These are phyloP conservation scores for Pulveroboletus frians DNA, from an alignment of 768 basidiomycete species.

Conservation along the genomic window DNA sequence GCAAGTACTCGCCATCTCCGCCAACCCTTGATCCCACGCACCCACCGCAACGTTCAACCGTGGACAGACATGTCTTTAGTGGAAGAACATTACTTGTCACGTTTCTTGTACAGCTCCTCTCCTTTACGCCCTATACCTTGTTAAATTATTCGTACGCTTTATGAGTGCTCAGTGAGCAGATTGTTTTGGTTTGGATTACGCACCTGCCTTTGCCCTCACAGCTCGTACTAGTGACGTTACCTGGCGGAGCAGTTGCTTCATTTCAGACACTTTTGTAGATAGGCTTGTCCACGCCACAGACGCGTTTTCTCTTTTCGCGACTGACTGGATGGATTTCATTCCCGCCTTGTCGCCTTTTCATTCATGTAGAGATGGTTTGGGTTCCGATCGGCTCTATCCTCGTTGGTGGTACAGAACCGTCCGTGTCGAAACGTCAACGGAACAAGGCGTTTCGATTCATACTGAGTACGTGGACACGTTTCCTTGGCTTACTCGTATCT, in stretches of 20 bases:
- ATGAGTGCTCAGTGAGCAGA: too few species aligned
- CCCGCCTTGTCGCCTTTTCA: slow-evolving; percentile 9
- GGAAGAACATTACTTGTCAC: neutral
- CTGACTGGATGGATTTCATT: slow-evolving; percentile 10
- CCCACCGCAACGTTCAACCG: too few species aligned
- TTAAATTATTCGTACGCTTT: slow-evolving; percentile 7
- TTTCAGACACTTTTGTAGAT: too few species aligned
- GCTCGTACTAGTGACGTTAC: neutral
- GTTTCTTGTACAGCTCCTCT: neutral
- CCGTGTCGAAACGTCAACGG: too few species aligned
- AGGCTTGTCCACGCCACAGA: slow-evolving; percentile 1
- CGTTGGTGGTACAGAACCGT: too few species aligned
- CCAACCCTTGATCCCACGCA: neutral
- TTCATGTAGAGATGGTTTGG: neutral
- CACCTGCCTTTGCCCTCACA: neutral
- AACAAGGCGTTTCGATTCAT: too few species aligned
- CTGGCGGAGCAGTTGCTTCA: too few species aligned
- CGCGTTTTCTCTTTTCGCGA: neutral
- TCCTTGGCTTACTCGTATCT: too few species aligned
- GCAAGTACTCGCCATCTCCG: neutral
- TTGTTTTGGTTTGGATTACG: too few species aligned
- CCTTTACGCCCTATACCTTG: neutral
- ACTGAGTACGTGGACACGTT: too few species aligned
- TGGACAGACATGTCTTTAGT: slow-evolving; percentile 13
- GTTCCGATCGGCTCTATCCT: too few species aligned